Conservation (phyloP, 176 grass and related monocot species). For the Dactylis glomerata region DNA sequence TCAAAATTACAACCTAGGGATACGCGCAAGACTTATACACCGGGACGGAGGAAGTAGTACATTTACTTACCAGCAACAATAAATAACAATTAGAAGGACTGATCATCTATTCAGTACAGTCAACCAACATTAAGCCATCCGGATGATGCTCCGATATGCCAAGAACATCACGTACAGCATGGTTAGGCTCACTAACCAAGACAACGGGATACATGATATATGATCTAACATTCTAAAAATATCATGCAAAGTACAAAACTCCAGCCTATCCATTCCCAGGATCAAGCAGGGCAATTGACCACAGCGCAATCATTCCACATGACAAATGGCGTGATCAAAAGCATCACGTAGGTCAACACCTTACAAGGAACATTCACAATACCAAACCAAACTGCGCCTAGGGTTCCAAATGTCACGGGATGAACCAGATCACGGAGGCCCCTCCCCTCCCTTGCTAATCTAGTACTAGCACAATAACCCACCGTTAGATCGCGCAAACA, state of each 20-base stretch:
- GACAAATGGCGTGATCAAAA: not conserved
- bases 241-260: not conserved
- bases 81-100: not conserved
- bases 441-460: not conserved
- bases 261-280: too few species aligned
- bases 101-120: not conserved
- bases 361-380: not conserved
- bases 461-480: not conserved
- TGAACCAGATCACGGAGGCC: constrained; percentile 4
- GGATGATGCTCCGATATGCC: not conserved
- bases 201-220: not conserved
- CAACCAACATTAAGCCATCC: not conserved
- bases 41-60: too few species aligned
- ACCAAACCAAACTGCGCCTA: not conserved
- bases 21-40: too few species aligned
- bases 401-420: not conserved
- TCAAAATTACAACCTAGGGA: too few species aligned
- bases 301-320: not conserved
- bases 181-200: not conserved
- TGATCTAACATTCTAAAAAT: not conserved
- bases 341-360: not conserved
- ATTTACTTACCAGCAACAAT: not conserved
- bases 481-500: not conserved
- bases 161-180: not conserved
- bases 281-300: not conserved